Percentiles rank a stretch among this genome's conserved stretches.
phyloP scores from a whole-genome alignment of 371 early-diverging fungal species.

The Apophysomyces elegans region DNA sequence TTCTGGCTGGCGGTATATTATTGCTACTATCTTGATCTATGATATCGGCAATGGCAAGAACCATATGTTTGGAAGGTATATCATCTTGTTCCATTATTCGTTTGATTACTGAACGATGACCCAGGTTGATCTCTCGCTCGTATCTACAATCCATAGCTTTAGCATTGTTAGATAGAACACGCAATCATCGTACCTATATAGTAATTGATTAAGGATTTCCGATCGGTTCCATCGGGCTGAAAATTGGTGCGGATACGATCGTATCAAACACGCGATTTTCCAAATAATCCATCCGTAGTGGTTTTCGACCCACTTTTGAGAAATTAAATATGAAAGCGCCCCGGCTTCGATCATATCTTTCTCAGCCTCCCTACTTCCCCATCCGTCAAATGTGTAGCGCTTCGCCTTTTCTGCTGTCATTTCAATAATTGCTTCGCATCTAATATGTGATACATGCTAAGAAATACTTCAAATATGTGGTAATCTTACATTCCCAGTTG shows the following conservation, averaged over 20 bases:
- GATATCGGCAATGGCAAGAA: slow-evolving; percentile 69
- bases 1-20: background rate
- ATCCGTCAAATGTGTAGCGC: slow-evolving; percentile 33
- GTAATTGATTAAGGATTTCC: slow-evolving; percentile 62
- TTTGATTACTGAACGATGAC: slow-evolving; percentile 69
- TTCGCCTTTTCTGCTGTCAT: slow-evolving; percentile 41
- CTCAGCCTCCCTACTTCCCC: slow-evolving; percentile 56
- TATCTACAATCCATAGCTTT: slow-evolving; percentile 48
- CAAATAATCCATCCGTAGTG: slow-evolving; percentile 77
- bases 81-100: slow-evolving; percentile 76
- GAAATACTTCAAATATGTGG: background rate
- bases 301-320: slow-evolving; percentile 68
- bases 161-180: background rate
- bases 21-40: slow-evolving; percentile 7
- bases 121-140: slow-evolving; percentile 72
- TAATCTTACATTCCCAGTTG: slow-evolving; percentile 25
- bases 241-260: slow-evolving; percentile 57
- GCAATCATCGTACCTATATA: slow-evolving; percentile 47
- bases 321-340: slow-evolving; percentile 37
- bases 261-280: slow-evolving; percentile 69
- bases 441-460: slow-evolving; percentile 11
- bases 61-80: slow-evolving; percentile 61
- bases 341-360: slow-evolving; percentile 44
- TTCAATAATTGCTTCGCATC: slow-evolving; percentile 28
- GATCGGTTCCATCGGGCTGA: slow-evolving; percentile 46